Evolutionary conservation across 2,329 filamentous ascomycete genomes (phyloP), one percentile per base, ranked within the genome.

Genomic region (Talaromyces albobiverticillius): DNA sequence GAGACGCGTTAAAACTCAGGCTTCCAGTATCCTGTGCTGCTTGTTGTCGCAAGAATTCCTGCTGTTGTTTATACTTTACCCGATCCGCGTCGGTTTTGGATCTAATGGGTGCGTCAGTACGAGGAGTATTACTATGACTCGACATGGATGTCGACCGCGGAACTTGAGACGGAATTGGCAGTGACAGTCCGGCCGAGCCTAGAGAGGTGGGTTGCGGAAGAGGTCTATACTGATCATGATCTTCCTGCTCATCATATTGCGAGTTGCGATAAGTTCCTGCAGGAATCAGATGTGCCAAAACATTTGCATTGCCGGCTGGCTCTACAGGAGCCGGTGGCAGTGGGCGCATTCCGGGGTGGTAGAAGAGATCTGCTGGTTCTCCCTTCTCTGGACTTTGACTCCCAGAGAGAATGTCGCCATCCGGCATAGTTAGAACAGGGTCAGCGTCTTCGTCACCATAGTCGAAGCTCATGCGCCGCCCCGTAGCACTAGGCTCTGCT

Each of bases 1-100:
- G 77, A 10, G 75, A 74, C 2, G 78, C 68, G 32, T 89, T 82
- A 66, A 85, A 82, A n/a, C 64, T 63, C 3, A 65, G 59, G 8
- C 65, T 65, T 20, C 76, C 65, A 9, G 49, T 16, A 16, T 23
- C n/a, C 13, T 56, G 45, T 20, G 36, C 42, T n/a, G 51, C 49
- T n/a, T 76, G 77, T 43, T 82, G 78, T 45, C 82, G 79, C 40
- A 76, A 71, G 8, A 77, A 68, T 25, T 81, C 69, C 45, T 80
- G 80, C 50, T 83, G 79, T 61, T 80, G 78, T 58, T 66, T 79
- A 60, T 76, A 75, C 63, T 73, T 79, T 57, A 70, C 76, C 60
- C 82, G 79, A 68, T 95, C 88, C 36, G 92, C 92, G 74, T 99
- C 94, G 8, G 94, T 99, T 71, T 95, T 92, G 32, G 94, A 96